Evolutionary conservation across 176 grass and related monocot genomes (phyloP).

Genomic region (Lolium multiflorum): DNA sequence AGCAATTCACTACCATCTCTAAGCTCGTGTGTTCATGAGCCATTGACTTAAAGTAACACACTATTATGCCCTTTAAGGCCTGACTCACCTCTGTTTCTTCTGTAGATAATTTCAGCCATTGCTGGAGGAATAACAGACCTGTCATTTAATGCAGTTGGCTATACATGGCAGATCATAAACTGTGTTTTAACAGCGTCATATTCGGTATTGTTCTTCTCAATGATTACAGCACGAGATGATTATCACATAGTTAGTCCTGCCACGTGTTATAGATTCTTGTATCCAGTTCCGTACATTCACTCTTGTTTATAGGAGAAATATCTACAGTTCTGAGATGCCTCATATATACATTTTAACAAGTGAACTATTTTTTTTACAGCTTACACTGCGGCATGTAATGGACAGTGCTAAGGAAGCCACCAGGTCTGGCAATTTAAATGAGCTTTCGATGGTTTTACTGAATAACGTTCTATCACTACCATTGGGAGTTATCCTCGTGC

Average conservation of each 20-base stretch:
- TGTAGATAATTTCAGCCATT: conserved; percentile 94
- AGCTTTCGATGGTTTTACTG: conserved; percentile 96
- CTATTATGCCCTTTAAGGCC: conserved; percentile 12
- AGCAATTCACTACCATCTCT: background rate
- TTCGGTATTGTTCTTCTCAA: conserved; percentile 71
- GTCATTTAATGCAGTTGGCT: conserved; percentile 88
- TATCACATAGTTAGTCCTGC: background rate
- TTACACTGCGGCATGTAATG: conserved; percentile 93
- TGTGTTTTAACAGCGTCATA: conserved; percentile 96
- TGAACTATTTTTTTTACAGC: conserved; percentile 57
- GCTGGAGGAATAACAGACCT: conserved; percentile 91
- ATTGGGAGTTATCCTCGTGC: conserved; percentile 78
- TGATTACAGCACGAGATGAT: background rate
- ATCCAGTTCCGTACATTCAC: background rate
- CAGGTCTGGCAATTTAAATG: conserved; percentile 92
- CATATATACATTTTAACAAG: conserved; percentile 35
- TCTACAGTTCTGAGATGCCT: conserved; percentile 21
- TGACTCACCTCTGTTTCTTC: conserved; percentile 42
- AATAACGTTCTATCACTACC: conserved; percentile 92
- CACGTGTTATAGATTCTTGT: conserved; percentile 20
- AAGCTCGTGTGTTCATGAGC: background rate
- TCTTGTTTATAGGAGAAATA: background rate
- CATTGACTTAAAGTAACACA: background rate
- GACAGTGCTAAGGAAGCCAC: conserved; percentile 95
- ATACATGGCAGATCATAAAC: conserved; percentile 89